phyloP scores from a whole-genome alignment of 352 stramenopile species.

The Phytophthora citrophthora region DNA sequence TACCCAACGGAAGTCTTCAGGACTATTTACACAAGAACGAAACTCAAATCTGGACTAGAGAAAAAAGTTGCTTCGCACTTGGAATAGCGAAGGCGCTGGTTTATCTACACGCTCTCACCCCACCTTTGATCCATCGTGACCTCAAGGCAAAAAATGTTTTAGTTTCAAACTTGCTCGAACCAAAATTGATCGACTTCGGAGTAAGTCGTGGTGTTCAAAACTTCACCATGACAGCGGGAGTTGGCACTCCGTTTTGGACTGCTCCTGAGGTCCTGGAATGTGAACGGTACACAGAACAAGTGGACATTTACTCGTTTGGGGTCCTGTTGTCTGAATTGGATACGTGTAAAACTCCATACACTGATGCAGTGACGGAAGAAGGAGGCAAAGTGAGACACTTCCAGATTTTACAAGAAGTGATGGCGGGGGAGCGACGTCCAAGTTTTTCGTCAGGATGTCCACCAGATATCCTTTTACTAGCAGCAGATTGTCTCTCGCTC shows the following conservation, averaged over 20 bases:
- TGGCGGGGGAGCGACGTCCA: not conserved
- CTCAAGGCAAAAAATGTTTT: not conserved
- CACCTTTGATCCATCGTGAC: not conserved
- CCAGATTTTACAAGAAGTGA: not conserved
- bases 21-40: conserved; percentile 17
- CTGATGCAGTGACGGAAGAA: not conserved
- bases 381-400: not conserved
- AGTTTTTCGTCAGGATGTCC: not conserved
- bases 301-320: not conserved
- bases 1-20: conserved; percentile 20
- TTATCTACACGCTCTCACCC: not conserved
- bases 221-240: conserved; percentile 40
- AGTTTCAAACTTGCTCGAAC: not conserved
- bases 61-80: not conserved
- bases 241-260: conserved; percentile 61
- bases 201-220: conserved; percentile 36
- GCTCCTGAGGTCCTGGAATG: conserved; percentile 31
- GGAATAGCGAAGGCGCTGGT: not conserved
- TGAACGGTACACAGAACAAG: not conserved
- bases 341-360: not conserved
- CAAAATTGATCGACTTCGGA: conserved; percentile 40
- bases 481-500: not conserved
- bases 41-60: not conserved
- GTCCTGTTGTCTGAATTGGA: not conserved
- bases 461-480: not conserved